These are phyloP conservation scores for Senna siamea DNA, from an alignment of 306 rosid species.

Conservation along the genomic window DNA sequence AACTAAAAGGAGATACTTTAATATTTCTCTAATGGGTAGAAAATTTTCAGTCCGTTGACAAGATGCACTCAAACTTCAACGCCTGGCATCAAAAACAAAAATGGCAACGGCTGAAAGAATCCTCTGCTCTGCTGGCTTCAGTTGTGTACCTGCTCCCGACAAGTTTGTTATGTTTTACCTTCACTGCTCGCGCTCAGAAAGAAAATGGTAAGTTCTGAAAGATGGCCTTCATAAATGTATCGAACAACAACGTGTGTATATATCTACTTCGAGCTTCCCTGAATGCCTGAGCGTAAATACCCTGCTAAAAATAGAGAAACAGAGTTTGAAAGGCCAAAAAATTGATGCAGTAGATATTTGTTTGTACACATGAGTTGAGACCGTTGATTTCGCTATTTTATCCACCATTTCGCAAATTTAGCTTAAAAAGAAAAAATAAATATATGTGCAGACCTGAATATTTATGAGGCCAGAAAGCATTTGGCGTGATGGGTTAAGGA, in stretches of 20 bases:
- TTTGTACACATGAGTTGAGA: slow-evolving; percentile 2
- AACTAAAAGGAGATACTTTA: slow-evolving; percentile 12
- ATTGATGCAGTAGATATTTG: slow-evolving; percentile 3
- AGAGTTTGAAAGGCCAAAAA: slow-evolving; percentile 1
- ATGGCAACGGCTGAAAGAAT: slow-evolving; percentile 20
- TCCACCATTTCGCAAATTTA: background rate
- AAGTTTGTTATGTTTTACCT: slow-evolving; percentile 13
- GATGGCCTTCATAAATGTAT: slow-evolving; percentile 28
- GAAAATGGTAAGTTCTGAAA: slow-evolving; percentile 10
- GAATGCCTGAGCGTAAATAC: background rate
- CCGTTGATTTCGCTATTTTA: slow-evolving; percentile 6
- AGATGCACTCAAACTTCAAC: slow-evolving; percentile 27
- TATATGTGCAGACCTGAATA: background rate
- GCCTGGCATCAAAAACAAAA: background rate
- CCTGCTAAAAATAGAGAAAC: background rate
- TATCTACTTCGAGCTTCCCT: background rate
- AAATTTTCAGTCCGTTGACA: slow-evolving; percentile 1
- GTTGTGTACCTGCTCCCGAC: slow-evolving; percentile 16
- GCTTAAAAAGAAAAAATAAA: background rate
- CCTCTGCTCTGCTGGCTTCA: slow-evolving; percentile 4
- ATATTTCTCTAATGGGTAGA: slow-evolving; percentile 4
- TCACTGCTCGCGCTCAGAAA: slow-evolving; percentile 32
- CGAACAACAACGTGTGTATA: background rate
- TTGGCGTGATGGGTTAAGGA: slow-evolving; percentile 45
- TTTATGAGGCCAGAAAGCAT: slow-evolving; percentile 43